A percentile compares a stretch with the other conserved stretches of the same genome.
Evolutionary conservation across 257 asterid species (phyloP).

Genomic region (Nicotiana obtusifolia): DNA sequence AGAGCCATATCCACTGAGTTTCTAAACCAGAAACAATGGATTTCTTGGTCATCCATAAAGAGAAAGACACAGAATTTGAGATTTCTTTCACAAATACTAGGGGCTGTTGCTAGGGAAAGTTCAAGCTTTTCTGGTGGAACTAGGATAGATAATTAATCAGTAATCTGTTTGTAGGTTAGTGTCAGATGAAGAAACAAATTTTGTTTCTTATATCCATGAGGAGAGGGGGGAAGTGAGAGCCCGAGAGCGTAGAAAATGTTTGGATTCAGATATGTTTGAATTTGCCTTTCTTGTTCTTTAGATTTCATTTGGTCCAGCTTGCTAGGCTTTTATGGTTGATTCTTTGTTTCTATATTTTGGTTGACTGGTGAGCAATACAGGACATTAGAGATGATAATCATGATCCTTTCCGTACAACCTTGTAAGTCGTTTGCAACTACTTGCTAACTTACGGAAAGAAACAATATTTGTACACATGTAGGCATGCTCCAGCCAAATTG

Average conservation of each 20-base stretch:
- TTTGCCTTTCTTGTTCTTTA: neutral
- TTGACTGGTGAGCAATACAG: neutral
- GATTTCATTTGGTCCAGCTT: neutral
- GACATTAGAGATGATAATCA: neutral
- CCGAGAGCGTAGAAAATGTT: neutral
- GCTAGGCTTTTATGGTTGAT: no score
- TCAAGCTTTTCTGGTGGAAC: neutral
- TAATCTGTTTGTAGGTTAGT: neutral
- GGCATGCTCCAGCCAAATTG: neutral
- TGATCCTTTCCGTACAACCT: neutral
- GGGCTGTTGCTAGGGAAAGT: neutral
- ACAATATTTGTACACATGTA: neutral
- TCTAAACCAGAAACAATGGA: neutral
- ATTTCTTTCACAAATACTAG: neutral
- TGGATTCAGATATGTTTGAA: neutral
- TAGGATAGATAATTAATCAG: neutral
- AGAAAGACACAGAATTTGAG: neutral
- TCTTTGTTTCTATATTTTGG: neutral
- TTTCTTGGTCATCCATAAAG: neutral
- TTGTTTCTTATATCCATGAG: neutral
- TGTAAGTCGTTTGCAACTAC: neutral
- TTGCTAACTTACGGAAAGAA: neutral
- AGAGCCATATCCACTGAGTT: neutral
- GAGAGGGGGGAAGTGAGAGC: neutral
- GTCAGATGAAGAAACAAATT: neutral